Percentiles rank a stretch among this genome's conserved stretches.
Evolutionary conservation across 768 basidiomycete genomes (phyloP).

Genomic region (Kwoniella europaea): DNA sequence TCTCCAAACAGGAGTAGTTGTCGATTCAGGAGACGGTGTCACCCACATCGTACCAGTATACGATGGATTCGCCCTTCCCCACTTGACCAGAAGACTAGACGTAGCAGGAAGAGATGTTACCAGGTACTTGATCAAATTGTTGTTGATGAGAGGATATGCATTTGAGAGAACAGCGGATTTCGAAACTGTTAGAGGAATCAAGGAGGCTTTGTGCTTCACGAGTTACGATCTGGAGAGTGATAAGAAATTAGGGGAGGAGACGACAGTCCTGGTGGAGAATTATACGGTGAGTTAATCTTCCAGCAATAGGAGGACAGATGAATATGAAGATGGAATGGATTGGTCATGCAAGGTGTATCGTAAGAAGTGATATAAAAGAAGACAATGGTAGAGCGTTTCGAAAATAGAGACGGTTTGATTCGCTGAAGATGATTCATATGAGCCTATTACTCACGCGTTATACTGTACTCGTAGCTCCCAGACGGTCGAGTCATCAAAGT

Average conservation of each 20-base stretch:
- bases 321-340: not conserved
- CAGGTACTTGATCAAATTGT: slow-evolving; percentile 97
- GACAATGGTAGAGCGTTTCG: too few relatives aligned
- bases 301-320: not conserved
- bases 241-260: slow-evolving; percentile 90
- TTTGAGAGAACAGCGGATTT: slow-evolving; percentile 99
- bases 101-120: slow-evolving; percentile 99
- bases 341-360: not conserved
- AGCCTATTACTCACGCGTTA: not conserved
- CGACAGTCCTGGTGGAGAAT: slow-evolving; percentile 91
- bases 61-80: slow-evolving; percentile 93
- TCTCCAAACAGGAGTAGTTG: slow-evolving; percentile 96
- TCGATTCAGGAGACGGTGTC: slow-evolving; percentile 98
- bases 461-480: slow-evolving; percentile 68
- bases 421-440: not conserved
- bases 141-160: slow-evolving; percentile 99
- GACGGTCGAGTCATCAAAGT: slow-evolving; percentile 97
- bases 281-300: slow-evolving; percentile 72
- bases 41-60: slow-evolving; percentile 99
- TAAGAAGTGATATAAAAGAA: too few relatives aligned
- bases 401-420: too few relatives aligned
- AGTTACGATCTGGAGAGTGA: slow-evolving; percentile 98
- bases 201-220: slow-evolving; percentile 98
- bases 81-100: slow-evolving; percentile 90
- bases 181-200: slow-evolving; percentile 97